Percentiles rank a stretch among this genome's conserved stretches.
Evolutionary conservation across 2,329 filamentous ascomycete genomes (phyloP).

Genomic region (Thelonectria olida): DNA sequence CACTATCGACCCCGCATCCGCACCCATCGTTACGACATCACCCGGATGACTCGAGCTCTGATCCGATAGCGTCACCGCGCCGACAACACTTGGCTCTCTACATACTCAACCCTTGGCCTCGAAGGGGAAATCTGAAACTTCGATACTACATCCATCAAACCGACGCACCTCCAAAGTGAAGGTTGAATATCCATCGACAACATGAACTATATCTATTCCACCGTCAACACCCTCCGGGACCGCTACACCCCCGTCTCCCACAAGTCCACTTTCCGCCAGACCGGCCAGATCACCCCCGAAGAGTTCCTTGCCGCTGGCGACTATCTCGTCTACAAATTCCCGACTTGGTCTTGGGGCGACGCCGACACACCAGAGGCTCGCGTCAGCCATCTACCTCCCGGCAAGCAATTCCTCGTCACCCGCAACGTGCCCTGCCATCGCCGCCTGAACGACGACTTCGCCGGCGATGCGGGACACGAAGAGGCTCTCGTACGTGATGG

Average conservation of each 20-base stretch:
- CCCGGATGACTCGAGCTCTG: slow-evolving; percentile 1
- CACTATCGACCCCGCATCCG: slow-evolving; percentile 10
- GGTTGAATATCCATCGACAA: slow-evolving; percentile 27
- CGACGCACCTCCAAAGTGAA: background rate
- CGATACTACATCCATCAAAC: too few species aligned
- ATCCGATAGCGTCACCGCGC: background rate
- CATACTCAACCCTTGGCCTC: background rate
- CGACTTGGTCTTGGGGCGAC: slow-evolving; percentile 96
- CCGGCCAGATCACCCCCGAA: slow-evolving; percentile 95
- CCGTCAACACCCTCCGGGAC: slow-evolving; percentile 91
- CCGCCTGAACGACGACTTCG: slow-evolving; percentile 91
- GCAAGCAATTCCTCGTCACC: slow-evolving; percentile 96
- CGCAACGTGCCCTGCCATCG: slow-evolving; percentile 94
- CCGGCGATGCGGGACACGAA: slow-evolving; percentile 85
- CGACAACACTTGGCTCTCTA: background rate
- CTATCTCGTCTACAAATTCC: slow-evolving; percentile 99
- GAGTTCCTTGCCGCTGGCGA: slow-evolving; percentile 96
- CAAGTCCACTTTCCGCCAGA: slow-evolving; percentile 91
- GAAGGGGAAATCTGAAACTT: too few species aligned
- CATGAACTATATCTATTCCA: slow-evolving; percentile 94
- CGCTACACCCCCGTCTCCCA: slow-evolving; percentile 88
- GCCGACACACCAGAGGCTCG: slow-evolving; percentile 84
- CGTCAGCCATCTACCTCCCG: slow-evolving; percentile 81
- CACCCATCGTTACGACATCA: background rate
- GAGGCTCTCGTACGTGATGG: slow-evolving; percentile 87